A percentile compares a stretch with the other conserved stretches of the same genome.
These are phyloP conservation scores for Teunomyces barrocoloradensis DNA, from an alignment of 805 yeast genomes.

Conservation along the genomic window DNA sequence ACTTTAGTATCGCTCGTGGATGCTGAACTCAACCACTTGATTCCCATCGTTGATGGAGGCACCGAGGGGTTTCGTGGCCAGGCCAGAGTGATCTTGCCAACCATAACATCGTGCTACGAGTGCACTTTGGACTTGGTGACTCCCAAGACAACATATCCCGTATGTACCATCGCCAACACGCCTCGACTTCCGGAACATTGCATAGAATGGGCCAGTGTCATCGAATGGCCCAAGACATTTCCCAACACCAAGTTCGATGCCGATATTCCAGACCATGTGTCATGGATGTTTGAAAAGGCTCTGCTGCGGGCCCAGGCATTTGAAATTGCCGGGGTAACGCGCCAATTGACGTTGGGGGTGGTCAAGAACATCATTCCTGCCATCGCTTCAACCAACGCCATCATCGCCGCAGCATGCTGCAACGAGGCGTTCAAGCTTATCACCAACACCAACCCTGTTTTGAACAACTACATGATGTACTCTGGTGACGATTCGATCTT, in stretches of 20 bases:
- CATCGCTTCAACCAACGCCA: slow-evolving; percentile 90
- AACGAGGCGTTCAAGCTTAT: slow-evolving; percentile 81
- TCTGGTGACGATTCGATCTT: slow-evolving; percentile 80
- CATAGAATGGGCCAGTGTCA: slow-evolving; percentile 80
- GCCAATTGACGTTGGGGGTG: slow-evolving; percentile 74
- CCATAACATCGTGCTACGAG: slow-evolving; percentile 86
- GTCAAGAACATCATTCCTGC: slow-evolving; percentile 92
- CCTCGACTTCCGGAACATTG: slow-evolving; percentile 96
- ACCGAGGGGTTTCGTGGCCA: slow-evolving; percentile 95
- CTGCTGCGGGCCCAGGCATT: slow-evolving; percentile 57
- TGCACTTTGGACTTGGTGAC: slow-evolving; percentile 80
- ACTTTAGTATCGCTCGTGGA: slow-evolving; percentile 63
- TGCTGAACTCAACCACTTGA: slow-evolving; percentile 31
- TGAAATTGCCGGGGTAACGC: slow-evolving; percentile 74
- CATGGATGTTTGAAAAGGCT: slow-evolving; percentile 59
- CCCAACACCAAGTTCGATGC: slow-evolving; percentile 55
- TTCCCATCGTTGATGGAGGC: slow-evolving; percentile 83
- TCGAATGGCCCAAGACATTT: slow-evolving; percentile 64
- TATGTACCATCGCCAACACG: slow-evolving; percentile 91
- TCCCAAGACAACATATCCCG: slow-evolving; percentile 67
- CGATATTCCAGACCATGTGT: slow-evolving; percentile 65
- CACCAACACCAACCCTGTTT: slow-evolving; percentile 62
- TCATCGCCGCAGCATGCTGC: slow-evolving; percentile 85
- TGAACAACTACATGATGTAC: slow-evolving; percentile 81
- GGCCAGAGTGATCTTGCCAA: slow-evolving; percentile 81